Evolutionary conservation across 768 basidiomycete species (phyloP).

Genomic region (Xerocomellus amylosporus): DNA sequence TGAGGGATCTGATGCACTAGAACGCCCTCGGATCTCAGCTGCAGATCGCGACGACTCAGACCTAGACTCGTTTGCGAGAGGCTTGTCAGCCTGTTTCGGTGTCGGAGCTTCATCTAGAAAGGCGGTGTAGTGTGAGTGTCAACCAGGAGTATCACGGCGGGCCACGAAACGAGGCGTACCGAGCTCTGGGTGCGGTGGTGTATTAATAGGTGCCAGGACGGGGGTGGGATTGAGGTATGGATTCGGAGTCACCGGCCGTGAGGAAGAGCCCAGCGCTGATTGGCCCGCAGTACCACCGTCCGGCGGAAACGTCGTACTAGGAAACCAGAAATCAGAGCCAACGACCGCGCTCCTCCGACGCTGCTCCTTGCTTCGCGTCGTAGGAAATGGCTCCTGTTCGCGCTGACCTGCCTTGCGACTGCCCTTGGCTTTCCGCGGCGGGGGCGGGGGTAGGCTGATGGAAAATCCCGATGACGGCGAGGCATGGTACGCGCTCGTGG

Average conservation of each 20-base stretch:
- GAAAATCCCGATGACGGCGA: constrained; percentile 17
- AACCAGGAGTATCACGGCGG: neutral
- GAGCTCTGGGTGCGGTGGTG: constrained; percentile 1
- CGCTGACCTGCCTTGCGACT: constrained; percentile 13
- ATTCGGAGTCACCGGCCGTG: constrained; percentile 28
- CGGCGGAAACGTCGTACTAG: neutral
- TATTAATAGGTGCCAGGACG: constrained; percentile 7
- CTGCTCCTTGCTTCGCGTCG: constrained; percentile 18
- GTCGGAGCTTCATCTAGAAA: constrained; percentile 14
- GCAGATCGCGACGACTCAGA: constrained; percentile 2
- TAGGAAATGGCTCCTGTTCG: constrained; percentile 16
- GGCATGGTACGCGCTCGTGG: constrained; percentile 13
- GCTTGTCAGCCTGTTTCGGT: constrained; percentile 6
- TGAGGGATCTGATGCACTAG: constrained; percentile 15
- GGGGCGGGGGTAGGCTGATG: constrained; percentile 34
- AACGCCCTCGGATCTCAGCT: constrained; percentile 3
- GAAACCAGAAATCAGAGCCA: constrained; percentile 24
- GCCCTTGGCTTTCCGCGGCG: constrained; percentile 25
- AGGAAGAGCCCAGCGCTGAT: constrained; percentile 10
- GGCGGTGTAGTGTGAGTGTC: constrained; percentile 1
- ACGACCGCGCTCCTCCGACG: constrained; percentile 9
- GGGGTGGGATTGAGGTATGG: constrained; percentile 40
- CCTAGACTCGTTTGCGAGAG: neutral
- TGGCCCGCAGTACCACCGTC: neutral
- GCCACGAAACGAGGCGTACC: constrained; percentile 13